Evolutionary conservation across 306 rosid species (phyloP).

Genomic region (Adenanthera pavonina): DNA sequence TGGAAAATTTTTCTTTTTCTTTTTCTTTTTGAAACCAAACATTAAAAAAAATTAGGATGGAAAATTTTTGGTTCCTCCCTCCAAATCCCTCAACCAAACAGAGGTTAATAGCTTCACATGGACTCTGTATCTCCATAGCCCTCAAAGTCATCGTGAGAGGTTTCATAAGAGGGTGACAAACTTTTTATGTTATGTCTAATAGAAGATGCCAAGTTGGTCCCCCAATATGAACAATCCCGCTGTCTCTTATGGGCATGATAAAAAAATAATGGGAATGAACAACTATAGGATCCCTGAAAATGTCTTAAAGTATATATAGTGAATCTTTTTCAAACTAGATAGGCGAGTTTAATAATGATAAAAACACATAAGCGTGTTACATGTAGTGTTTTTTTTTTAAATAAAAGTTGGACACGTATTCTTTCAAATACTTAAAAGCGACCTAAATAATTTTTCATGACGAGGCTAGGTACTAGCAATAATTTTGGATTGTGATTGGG

Average conservation of each 20-base stretch:
- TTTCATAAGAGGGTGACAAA: constrained; percentile 1
- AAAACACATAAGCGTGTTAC: not conserved
- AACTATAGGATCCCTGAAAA: not conserved
- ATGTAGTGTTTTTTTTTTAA: too few relatives aligned
- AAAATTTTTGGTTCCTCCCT: too few relatives aligned
- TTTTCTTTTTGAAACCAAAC: too few relatives aligned
- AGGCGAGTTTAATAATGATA: too few relatives aligned
- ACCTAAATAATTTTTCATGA: too few relatives aligned
- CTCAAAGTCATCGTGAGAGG: not conserved
- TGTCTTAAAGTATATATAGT: too few relatives aligned
- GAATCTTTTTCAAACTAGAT: not conserved
- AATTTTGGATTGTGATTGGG: not conserved
- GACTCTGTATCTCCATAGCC: not conserved
- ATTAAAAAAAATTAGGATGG: too few relatives aligned
- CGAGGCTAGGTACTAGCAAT: not conserved
- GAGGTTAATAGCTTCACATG: constrained; percentile 8
- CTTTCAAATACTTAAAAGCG: too few relatives aligned
- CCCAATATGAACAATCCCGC: not conserved
- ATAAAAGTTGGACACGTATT: too few relatives aligned
- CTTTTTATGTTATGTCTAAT: not conserved
- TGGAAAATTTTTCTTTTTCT: too few relatives aligned
- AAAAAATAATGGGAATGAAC: not conserved
- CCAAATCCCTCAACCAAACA: too few relatives aligned
- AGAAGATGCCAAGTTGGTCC: not conserved
- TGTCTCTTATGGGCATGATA: not conserved